Base-by-base conservation (phyloP, 768 basidiomycete genomes). In the Naganishia antarctica region DNA sequence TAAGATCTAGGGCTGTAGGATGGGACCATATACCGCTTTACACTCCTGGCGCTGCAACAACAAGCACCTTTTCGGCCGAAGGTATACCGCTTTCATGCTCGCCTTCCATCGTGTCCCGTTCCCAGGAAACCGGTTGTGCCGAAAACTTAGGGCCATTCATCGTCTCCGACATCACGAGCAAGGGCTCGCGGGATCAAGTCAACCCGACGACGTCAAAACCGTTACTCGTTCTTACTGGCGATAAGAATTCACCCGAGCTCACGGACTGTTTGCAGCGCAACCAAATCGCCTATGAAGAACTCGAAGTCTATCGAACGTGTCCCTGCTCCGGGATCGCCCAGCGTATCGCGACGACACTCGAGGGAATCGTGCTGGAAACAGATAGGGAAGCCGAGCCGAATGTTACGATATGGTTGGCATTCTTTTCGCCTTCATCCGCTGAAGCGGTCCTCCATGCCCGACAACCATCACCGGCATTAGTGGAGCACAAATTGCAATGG, bases 371-470 rank as follows among this genome's bases (percentile, higher is more conserved):
- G 1, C 34, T 41, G 29, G 15, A 18, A 6, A 9, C 1, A 9
- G 18, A 5, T 1, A 32, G 47, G 5, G 23, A 47, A 3, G n/a
- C 48, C 48, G 59, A 45, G 9, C 41, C 4, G n/a, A 2, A 23
- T 6, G 18, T 31, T n/a, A 6, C 43, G 16, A 28, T 60, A 2
- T 60, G 59, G 59, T 45, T 60, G 9, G 59, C 31, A 13, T 60
- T 41, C 26, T 60, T 60, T 34, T 60, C 59, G 18, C 59, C 59
- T 28, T 60, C 59, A 13, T 60, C 59, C n/a, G 31, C 43, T 25
- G 31, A 41, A 44, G 48, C 62, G 23, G 62, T 63, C n/a, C 37
- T 63, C 47, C 16, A 34, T 7, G 41, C 40, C 7, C 2, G 13
- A 44, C 11, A 13, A 13, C 12, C 58, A 31, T 16, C 18, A 21